Percentiles rank a stretch among this genome's conserved stretches.
These are phyloP conservation scores for Colletotrichum camelliae DNA, from an alignment of 2,329 filamentous ascomycete species.

Conservation along the genomic window DNA sequence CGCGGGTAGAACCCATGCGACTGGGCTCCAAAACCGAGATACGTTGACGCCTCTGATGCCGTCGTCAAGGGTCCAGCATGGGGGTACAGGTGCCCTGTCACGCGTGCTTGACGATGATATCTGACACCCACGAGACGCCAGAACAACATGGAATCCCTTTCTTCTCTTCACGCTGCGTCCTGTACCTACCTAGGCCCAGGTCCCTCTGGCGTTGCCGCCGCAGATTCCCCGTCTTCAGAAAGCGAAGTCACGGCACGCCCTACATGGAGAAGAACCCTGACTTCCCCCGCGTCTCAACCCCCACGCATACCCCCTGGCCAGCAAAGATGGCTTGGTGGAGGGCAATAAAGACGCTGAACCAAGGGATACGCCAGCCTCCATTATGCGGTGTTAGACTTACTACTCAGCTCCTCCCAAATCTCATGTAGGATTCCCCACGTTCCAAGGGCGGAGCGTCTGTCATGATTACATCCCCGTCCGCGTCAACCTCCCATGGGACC, in stretches of 20 bases:
- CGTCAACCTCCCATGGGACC: neutral
- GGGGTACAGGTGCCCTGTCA: neutral
- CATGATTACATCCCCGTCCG: neutral
- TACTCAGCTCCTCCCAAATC: neutral
- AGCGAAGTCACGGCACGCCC: neutral
- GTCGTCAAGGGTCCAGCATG: neutral
- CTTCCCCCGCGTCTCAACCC: neutral
- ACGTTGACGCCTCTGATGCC: neutral
- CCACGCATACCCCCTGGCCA: neutral
- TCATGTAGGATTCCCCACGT: too few relatives aligned
- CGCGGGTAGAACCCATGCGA: neutral
- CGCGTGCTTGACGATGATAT: neutral
- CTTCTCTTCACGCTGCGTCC: neutral
- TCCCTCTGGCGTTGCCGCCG: neutral
- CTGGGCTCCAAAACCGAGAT: neutral
- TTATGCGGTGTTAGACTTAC: rapidly evolving
- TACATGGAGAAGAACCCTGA: rapidly evolving
- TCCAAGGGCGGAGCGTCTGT: neutral
- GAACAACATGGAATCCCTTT: too few relatives aligned
- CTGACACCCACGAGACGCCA: neutral
- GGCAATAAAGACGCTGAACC: neutral
- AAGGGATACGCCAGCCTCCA: rapidly evolving
- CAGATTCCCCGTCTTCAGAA: neutral
- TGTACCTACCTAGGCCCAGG: rapidly evolving
- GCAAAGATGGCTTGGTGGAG: neutral